A percentile compares a stretch with the other conserved stretches of the same genome.
Evolutionary conservation across 2,329 filamentous ascomycete genomes (phyloP).

Genomic region (Penicillium sp.): DNA sequence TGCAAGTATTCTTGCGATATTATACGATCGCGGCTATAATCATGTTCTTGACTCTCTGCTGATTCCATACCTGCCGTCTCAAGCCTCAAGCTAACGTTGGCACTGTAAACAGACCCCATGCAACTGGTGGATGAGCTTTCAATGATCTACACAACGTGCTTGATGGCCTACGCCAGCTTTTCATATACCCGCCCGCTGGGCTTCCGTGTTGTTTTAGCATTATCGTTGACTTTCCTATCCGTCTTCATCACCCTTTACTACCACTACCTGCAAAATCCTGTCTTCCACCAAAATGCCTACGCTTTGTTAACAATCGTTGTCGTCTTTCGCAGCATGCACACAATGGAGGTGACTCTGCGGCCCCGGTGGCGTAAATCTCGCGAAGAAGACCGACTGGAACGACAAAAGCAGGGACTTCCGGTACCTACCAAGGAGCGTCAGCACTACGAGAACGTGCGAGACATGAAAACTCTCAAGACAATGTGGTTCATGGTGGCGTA

Average conservation of each 20-base stretch:
- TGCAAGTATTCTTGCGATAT: conserved; percentile 44
- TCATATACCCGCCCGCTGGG: conserved; percentile 61
- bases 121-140: conserved; percentile 69
- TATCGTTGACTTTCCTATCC: conserved; percentile 57
- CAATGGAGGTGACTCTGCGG: conserved; percentile 69
- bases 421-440: conserved; percentile 46
- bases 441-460: conserved; percentile 54
- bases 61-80: neutral
- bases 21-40: neutral
- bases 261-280: conserved; percentile 76
- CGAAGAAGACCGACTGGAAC: conserved; percentile 46
- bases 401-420: conserved; percentile 35
- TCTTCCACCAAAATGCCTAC: conserved; percentile 81
- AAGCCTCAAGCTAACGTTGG: conserved; percentile 19
- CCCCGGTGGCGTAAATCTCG: conserved; percentile 56
- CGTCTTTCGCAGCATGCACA: conserved; percentile 71
- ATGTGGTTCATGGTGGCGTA: conserved; percentile 76
- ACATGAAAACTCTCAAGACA: conserved; percentile 58
- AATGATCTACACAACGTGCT: conserved; percentile 71
- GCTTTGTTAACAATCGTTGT: conserved; percentile 69
- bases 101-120: conserved; percentile 59
- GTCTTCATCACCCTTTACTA: conserved; percentile 77
- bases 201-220: conserved; percentile 56
- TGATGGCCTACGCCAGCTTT: conserved; percentile 74
- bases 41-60: neutral